These are phyloP conservation scores for Verticillium dahliae DNA, from an alignment of 2,329 filamentous ascomycete genomes.

Conservation along the genomic window DNA sequence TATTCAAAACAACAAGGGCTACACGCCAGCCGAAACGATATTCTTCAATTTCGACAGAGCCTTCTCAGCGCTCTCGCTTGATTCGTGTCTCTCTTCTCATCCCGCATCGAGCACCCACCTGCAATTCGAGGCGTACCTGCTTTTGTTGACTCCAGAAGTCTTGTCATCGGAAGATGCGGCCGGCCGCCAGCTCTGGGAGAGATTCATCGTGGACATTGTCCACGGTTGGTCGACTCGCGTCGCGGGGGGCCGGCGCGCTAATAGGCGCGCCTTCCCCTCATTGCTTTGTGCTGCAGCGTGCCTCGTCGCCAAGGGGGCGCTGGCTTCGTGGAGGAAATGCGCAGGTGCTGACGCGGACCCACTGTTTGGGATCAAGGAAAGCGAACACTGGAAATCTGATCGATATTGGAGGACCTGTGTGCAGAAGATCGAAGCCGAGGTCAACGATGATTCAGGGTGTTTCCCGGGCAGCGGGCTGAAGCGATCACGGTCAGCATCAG, in stretches of 20 bases:
- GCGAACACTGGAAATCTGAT: neutral
- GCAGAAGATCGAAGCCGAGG: neutral
- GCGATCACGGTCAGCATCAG: neutral
- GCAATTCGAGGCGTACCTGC: constrained; percentile 5
- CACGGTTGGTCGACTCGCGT: neutral
- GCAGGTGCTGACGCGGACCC: neutral
- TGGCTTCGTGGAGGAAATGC: neutral
- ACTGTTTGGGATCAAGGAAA: neutral
- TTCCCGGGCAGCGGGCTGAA: neutral
- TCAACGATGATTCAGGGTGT: neutral
- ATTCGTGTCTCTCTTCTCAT: neutral
- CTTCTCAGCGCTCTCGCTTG: constrained; percentile 1
- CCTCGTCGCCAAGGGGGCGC: neutral
- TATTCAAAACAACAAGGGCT: constrained; percentile 9
- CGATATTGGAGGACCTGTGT: neutral
- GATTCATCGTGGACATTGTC: constrained; percentile 11
- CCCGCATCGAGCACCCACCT: constrained; percentile 15
- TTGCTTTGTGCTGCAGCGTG: neutral
- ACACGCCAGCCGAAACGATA: constrained; percentile 21
- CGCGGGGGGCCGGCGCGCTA: neutral
- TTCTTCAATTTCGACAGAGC: constrained; percentile 16
- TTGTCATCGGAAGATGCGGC: constrained; percentile 11
- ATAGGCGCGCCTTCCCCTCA: neutral
- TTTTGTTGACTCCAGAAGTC: constrained; percentile 17
- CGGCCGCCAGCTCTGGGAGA: constrained; percentile 17